Evolutionary conservation across 148 eudicot species (phyloP).

Genomic region (Mesembryanthemum crystallinum): DNA sequence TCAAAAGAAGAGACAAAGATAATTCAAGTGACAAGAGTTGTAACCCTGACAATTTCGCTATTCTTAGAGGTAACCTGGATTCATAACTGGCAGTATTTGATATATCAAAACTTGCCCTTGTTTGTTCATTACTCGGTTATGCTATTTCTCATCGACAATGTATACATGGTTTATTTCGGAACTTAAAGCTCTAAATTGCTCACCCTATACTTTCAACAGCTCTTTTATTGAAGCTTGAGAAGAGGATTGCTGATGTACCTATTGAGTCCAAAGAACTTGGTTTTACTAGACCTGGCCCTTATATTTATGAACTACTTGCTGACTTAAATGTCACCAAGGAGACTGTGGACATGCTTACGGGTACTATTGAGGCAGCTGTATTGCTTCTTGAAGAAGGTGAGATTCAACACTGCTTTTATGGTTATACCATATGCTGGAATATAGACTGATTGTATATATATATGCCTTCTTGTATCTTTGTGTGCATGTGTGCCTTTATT

Average conservation of each 20-base stretch:
- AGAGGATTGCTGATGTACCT: slow-evolving; percentile 82
- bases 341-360: slow-evolving; percentile 63
- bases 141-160: neutral
- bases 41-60: slow-evolving; percentile 89
- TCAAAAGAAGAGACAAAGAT: slow-evolving; percentile 62
- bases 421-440: neutral
- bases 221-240: slow-evolving; percentile 93
- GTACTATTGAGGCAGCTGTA: slow-evolving; percentile 73
- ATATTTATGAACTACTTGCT: slow-evolving; percentile 81
- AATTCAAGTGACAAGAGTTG: slow-evolving; percentile 61
- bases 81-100: neutral
- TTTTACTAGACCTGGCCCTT: slow-evolving; percentile 90
- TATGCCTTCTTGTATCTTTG: slow-evolving; percentile 5
- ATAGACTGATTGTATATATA: neutral
- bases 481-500: neutral
- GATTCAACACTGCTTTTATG: slow-evolving; percentile 4
- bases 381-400: slow-evolving; percentile 94
- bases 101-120: slow-evolving; percentile 15
- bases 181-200: slow-evolving; percentile 6
- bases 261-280: slow-evolving; percentile 86
- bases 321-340: slow-evolving; percentile 69
- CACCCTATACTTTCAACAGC: slow-evolving; percentile 43
- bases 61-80: slow-evolving; percentile 75
- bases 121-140: slow-evolving; percentile 3
- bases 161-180: neutral